These are phyloP conservation scores for Rhododendron griersonianum DNA, from an alignment of 148 eudicot genomes.

Conservation along the genomic window DNA sequence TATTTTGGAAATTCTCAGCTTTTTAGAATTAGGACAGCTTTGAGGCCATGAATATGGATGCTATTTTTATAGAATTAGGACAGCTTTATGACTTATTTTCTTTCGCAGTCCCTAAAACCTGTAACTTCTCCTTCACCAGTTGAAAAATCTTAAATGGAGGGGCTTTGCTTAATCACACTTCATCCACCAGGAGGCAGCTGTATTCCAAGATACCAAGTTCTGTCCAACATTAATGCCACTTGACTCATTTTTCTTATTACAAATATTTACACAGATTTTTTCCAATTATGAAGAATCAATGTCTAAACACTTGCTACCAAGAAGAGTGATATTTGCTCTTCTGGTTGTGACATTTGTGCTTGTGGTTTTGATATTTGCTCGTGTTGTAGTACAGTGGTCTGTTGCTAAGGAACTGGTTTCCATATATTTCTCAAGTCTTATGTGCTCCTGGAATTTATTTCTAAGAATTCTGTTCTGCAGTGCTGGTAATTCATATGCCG, in stretches of 20 bases:
- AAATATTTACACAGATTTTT: not conserved
- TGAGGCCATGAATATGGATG: not conserved
- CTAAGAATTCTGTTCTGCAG: conserved; percentile 27
- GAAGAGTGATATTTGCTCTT: not conserved
- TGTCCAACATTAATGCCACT: not conserved
- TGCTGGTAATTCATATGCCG: conserved; percentile 23
- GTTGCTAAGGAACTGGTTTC: not conserved
- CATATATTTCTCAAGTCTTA: not conserved
- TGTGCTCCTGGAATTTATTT: not conserved
- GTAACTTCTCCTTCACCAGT: not conserved
- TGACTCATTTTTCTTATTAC: not conserved
- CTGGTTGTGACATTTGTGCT: not conserved
- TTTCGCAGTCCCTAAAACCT: not conserved
- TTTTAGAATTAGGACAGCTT: not conserved
- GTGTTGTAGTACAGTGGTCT: not conserved
- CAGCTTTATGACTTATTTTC: not conserved
- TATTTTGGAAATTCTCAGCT: not conserved
- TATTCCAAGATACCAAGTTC: not conserved
- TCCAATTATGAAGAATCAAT: not conserved
- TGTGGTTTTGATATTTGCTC: not conserved
- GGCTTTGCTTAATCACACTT: not conserved
- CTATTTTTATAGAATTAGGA: not conserved
- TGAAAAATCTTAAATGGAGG: not conserved
- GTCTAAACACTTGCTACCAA: not conserved
- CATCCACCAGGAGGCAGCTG: not conserved